phyloP scores from a whole-genome alignment of 2,329 filamentous ascomycete genomes.

The Fusarium chaquense region DNA sequence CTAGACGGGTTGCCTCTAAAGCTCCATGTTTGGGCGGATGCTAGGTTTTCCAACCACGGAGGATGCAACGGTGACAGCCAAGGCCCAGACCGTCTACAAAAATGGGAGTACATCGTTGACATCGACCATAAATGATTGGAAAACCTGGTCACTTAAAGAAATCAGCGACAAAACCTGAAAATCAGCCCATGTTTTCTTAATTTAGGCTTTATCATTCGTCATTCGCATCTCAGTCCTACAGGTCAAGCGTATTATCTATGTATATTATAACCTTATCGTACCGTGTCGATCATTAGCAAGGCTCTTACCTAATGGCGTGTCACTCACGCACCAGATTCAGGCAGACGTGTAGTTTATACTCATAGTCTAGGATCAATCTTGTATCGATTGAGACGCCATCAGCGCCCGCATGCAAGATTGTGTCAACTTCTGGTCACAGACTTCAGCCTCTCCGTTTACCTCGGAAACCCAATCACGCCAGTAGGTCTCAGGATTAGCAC shows the following conservation, averaged over 20 bases:
- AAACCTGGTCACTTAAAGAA: not conserved
- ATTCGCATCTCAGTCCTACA: not conserved
- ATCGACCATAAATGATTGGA: not conserved
- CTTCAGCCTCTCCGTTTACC: not conserved
- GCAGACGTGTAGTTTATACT: not conserved
- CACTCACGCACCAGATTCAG: too few relatives aligned
- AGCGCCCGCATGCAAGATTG: not conserved
- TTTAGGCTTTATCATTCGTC: too few relatives aligned
- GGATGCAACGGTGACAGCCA: not conserved
- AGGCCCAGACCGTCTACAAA: not conserved
- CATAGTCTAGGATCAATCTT: not conserved
- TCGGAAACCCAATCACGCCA: not conserved
- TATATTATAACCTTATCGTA: not conserved
- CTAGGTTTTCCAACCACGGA: not conserved
- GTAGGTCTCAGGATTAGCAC: not conserved
- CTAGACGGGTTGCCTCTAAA: not conserved
- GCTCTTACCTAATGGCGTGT: not conserved
- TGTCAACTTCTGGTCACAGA: not conserved
- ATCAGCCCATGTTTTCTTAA: too few relatives aligned
- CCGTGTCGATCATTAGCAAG: not conserved
- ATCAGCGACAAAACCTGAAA: not conserved
- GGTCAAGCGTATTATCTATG: not conserved
- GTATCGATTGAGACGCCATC: not conserved
- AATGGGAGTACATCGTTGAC: not conserved
- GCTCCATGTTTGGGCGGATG: not conserved